Conservation (phyloP, 2,329 filamentous ascomycete species). For the Thelonectria discophora region DNA sequence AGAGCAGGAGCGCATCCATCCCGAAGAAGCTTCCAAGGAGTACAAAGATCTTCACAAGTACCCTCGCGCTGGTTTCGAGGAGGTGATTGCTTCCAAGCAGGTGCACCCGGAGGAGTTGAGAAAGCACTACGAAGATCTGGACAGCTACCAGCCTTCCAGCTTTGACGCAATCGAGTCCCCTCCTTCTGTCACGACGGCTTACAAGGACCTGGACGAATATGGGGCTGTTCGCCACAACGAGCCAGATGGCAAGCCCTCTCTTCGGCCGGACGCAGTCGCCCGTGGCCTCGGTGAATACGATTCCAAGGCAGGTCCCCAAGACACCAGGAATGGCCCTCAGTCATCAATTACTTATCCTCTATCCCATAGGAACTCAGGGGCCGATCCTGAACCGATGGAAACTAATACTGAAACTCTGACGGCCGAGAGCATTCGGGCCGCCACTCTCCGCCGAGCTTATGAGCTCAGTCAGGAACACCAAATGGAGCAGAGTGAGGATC, state of each 20-base stretch:
- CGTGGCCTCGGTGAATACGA: slow-evolving; percentile 52
- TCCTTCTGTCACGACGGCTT: slow-evolving; percentile 46
- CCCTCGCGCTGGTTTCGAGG: slow-evolving; percentile 43
- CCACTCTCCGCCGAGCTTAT: slow-evolving; percentile 42
- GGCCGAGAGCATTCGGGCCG: slow-evolving; percentile 45
- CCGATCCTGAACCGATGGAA: slow-evolving; percentile 30
- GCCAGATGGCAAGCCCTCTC: slow-evolving; percentile 43
- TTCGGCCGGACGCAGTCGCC: slow-evolving; percentile 45
- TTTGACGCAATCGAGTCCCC: slow-evolving; percentile 42
- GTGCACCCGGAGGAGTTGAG: slow-evolving; percentile 51
- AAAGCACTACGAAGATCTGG: slow-evolving; percentile 54
- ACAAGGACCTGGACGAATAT: slow-evolving; percentile 54
- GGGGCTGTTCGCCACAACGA: slow-evolving; percentile 49
- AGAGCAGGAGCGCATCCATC: slow-evolving; percentile 37
- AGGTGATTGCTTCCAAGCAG: slow-evolving; percentile 37
- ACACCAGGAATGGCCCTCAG: slow-evolving; percentile 31
- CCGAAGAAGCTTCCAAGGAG: slow-evolving; percentile 46
- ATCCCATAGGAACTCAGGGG: slow-evolving; percentile 32
- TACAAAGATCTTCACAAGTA: slow-evolving; percentile 49
- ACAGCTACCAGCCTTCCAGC: slow-evolving; percentile 48
- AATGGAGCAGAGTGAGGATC: slow-evolving; percentile 24
- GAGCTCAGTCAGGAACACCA: slow-evolving; percentile 31
- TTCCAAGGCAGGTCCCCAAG: slow-evolving; percentile 42
- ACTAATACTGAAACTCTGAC: slow-evolving; percentile 38
- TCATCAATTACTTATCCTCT: slow-evolving; percentile 40